These are phyloP conservation scores for Didymella pinodella DNA, from an alignment of 2,329 filamentous ascomycete species.

Conservation along the genomic window DNA sequence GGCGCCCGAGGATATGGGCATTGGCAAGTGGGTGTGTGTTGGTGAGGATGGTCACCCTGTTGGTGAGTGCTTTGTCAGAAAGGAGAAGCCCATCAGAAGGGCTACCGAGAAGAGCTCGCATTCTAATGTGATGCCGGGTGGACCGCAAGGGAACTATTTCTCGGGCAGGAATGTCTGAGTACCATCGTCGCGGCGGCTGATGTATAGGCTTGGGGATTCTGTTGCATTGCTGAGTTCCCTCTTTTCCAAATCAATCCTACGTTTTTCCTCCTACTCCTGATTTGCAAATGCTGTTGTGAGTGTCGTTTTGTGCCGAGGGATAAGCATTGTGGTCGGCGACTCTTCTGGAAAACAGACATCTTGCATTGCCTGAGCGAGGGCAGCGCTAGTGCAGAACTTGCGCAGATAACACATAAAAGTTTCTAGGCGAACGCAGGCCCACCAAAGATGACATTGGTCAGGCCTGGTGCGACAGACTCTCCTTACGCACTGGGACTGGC, in stretches of 20 bases:
- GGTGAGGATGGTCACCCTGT: slow-evolving; percentile 71
- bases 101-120: slow-evolving; percentile 22
- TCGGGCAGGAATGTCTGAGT: slow-evolving; percentile 5
- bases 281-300: too few species aligned
- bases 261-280: background rate
- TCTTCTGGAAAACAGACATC: too few species aligned
- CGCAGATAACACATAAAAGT: too few species aligned
- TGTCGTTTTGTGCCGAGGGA: too few species aligned
- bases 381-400: too few species aligned
- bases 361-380: too few species aligned
- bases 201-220: background rate
- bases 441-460: too few species aligned
- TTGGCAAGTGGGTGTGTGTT: slow-evolving; percentile 74
- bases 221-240: background rate
- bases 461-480: too few species aligned
- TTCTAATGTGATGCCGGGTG: slow-evolving; percentile 17
- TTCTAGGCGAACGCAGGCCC: too few species aligned
- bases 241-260: background rate
- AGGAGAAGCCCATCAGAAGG: slow-evolving; percentile 32
- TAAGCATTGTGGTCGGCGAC: too few species aligned
- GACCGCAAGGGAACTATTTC: slow-evolving; percentile 15
- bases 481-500: too few species aligned
- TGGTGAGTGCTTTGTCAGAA: slow-evolving; percentile 70
- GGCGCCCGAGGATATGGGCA: slow-evolving; percentile 69
- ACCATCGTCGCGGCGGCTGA: background rate